A percentile compares a stretch with the other conserved stretches of the same genome.
phyloP scores from a whole-genome alignment of 352 stramenopile species.

The Pythium phragmiticola region DNA sequence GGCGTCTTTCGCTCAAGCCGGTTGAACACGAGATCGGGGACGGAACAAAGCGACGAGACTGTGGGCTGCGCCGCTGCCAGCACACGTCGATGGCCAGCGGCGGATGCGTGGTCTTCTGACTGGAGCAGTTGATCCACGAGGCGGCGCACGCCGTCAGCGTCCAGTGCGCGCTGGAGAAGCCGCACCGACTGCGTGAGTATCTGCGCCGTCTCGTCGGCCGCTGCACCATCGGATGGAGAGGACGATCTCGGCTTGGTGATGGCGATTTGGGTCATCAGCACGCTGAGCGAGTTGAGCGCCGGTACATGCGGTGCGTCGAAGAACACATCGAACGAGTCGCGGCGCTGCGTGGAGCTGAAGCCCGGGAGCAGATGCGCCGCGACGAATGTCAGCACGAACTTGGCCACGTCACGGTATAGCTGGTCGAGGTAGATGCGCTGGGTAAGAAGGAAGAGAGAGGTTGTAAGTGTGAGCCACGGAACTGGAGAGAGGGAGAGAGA shows the following conservation, averaged over 20 bases:
- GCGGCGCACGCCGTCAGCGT: conserved; percentile 27
- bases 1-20: conserved; percentile 44
- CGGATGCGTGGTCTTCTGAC: conserved; percentile 24
- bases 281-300: conserved; percentile 32
- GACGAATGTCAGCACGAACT: conserved; percentile 58
- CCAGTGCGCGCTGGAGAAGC: conserved; percentile 40
- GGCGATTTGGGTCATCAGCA: conserved; percentile 39
- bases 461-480: neutral
- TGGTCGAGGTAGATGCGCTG: conserved; percentile 51
- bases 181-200: conserved; percentile 47
- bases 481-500: too few relatives aligned
- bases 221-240: neutral
- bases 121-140: conserved; percentile 40
- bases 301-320: conserved; percentile 44
- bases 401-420: conserved; percentile 56
- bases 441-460: neutral
- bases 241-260: conserved; percentile 18
- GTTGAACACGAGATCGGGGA: conserved; percentile 65
- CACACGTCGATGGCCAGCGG: conserved; percentile 19
- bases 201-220: conserved; percentile 30
- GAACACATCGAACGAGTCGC: conserved; percentile 54
- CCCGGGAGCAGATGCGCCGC: conserved; percentile 46
- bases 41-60: conserved; percentile 15
- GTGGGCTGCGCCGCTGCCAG: neutral
- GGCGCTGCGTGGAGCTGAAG: conserved; percentile 44